Evolutionary conservation across 2,329 filamentous ascomycete genomes (phyloP).

Genomic region (Xylaria sp.): DNA sequence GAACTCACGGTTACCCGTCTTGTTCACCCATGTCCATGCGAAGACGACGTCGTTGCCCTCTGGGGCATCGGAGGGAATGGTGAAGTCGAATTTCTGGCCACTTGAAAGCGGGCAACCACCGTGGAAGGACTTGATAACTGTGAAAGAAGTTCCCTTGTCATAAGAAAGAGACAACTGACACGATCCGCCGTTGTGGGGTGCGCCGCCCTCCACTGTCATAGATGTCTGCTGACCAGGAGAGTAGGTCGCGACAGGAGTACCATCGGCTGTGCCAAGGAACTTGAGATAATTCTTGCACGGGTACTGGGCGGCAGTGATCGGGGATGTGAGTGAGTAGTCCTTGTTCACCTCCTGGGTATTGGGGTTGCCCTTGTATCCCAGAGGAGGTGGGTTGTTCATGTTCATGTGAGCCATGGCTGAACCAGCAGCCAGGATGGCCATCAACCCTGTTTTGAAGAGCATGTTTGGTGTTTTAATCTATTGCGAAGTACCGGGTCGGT

Average conservation of each 20-base stretch:
- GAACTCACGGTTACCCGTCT: conserved; percentile 81
- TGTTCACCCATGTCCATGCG: conserved; percentile 82
- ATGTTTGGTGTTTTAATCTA: conserved; percentile 46
- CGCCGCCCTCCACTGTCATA: conserved; percentile 71
- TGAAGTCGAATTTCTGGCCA: conserved; percentile 69
- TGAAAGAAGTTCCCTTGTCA: conserved; percentile 75
- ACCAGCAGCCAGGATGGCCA: conserved; percentile 56
- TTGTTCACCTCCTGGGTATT: conserved; percentile 56
- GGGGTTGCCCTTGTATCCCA: conserved; percentile 64
- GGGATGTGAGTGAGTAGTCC: conserved; percentile 78
- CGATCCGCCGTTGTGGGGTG: conserved; percentile 74
- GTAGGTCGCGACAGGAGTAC: conserved; percentile 69
- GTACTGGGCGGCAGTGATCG: conserved; percentile 73
- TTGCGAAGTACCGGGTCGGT: not conserved
- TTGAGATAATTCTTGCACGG: conserved; percentile 76
- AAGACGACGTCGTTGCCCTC: conserved; percentile 68
- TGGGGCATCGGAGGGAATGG: conserved; percentile 71
- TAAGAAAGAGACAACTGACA: conserved; percentile 81
- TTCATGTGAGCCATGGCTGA: conserved; percentile 66
- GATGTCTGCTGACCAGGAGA: conserved; percentile 69
- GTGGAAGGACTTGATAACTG: conserved; percentile 60
- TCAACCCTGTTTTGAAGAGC: conserved; percentile 52
- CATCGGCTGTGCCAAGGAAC: conserved; percentile 59
- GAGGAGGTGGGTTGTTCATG: conserved; percentile 62
- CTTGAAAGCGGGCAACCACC: conserved; percentile 53